Conservation (phyloP, 108 stramenopile species). For the Skeletonema menzelii region DNA sequence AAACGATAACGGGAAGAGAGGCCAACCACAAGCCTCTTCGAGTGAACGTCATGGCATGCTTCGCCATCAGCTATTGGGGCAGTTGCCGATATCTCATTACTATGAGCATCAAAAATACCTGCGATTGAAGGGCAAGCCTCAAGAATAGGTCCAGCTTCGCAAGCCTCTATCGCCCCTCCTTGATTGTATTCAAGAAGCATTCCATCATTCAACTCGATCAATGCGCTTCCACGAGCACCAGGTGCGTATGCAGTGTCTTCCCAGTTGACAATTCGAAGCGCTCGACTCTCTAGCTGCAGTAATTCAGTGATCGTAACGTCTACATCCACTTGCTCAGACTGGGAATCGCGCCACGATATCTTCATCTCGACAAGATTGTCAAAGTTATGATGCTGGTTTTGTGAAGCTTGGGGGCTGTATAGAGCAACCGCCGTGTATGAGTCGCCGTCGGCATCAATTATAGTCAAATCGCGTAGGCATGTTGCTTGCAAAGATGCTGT, state of each 20-base stretch:
- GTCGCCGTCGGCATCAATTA: conserved; percentile 28
- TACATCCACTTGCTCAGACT: conserved; percentile 18
- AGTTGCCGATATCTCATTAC: conserved; percentile 20
- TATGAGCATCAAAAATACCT: conserved; percentile 51
- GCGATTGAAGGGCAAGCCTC: conserved; percentile 87
- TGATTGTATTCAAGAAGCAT: conserved; percentile 61
- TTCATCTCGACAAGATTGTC: conserved; percentile 63
- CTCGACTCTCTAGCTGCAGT: conserved; percentile 50
- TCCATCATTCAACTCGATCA: conserved; percentile 73
- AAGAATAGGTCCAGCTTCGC: conserved; percentile 62
- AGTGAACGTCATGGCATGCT: conserved; percentile 17
- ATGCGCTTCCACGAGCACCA: conserved; percentile 42
- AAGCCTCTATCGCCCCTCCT: conserved; percentile 40
- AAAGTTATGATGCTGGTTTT: conserved; percentile 3
- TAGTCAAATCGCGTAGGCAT: conserved; percentile 32
- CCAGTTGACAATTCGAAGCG: conserved; percentile 75
- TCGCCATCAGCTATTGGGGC: conserved; percentile 7
- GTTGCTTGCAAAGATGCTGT: conserved; percentile 4
- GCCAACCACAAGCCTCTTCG: conserved; percentile 62
- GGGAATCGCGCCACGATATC: conserved; percentile 17
- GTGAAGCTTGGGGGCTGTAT: conserved; percentile 9
- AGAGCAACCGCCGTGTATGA: conserved; percentile 35
- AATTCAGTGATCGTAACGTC: conserved; percentile 37
- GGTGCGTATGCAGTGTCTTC: conserved; percentile 38
- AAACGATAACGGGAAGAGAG: conserved; percentile 64